Base-by-base conservation (phyloP, 208 protist genomes). In the Phytomonas sp. region DNA sequence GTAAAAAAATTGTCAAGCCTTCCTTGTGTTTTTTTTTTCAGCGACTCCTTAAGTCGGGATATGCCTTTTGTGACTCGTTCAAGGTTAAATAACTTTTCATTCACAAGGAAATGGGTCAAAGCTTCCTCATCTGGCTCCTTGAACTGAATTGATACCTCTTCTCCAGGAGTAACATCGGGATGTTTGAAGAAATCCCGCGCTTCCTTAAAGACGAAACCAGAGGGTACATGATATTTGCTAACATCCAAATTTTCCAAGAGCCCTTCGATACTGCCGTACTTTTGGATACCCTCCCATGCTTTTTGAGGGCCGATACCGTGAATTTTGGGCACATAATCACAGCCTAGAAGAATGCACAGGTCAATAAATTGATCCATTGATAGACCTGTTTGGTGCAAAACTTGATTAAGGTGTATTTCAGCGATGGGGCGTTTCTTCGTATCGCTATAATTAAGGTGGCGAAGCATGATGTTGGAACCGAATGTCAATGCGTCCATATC, bases 401-500 rank as follows among this genome's bases (percentile, higher is more conserved):
- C 84, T 10, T 84, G 76, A 29, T 93, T 78, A 3, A 99, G 79
- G 63, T 99, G 80, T 64, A 98, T 97, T 80, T 98, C 94, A 12
- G 87, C 70, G 69, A 99, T 98, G 26, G 97, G 94, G 52, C 95
- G 84, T 74, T 99, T 99, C 56, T 97, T 96, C 12, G 95, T 90
- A 31, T 99, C 97, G 67, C 89, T 93, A 52, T 92, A 94, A 67
- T 94, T 99, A 34, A 99, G 65, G 78, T 99, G 92, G 29, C 99
- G 88, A 2, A 99, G 74, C 72, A 99, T 86, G 33, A 98, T 80
- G 7, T 83, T 84, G 0, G 98, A 86, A 16, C 98, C 98, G 78
- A 99, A 99, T 1, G 98, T 99, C 2, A 99, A 91, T 14, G 98
- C 88, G 77, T 99, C 99, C 98, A 99, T 99, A 82, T 99, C 99